These are phyloP conservation scores for Scheffersomyces insectosa DNA, from an alignment of 1,139 yeast genomes.

Conservation along the genomic window DNA sequence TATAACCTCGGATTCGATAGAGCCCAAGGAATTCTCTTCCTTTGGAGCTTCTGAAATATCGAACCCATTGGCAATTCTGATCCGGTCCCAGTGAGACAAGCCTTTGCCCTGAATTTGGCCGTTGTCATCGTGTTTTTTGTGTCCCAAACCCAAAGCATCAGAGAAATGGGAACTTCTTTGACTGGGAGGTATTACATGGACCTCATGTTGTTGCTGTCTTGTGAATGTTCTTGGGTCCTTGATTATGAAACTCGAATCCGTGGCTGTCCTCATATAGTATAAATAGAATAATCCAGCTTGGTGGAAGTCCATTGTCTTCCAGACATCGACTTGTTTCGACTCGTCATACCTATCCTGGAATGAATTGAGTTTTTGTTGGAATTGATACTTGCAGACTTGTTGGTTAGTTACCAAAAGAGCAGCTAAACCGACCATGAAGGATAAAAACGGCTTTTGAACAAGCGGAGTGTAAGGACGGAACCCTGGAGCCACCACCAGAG, in stretches of 20 bases:
- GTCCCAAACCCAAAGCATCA: constrained; percentile 8
- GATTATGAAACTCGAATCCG: constrained; percentile 35
- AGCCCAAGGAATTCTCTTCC: neutral
- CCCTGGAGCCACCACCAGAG: constrained; percentile 8
- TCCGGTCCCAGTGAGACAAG: constrained; percentile 31
- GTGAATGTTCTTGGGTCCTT: constrained; percentile 39
- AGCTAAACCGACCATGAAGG: constrained; percentile 33
- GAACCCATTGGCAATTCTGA: constrained; percentile 33
- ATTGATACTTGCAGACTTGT: constrained; percentile 25
- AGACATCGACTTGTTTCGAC: constrained; percentile 26
- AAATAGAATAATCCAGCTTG: constrained; percentile 38
- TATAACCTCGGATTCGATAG: neutral
- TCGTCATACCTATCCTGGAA: constrained; percentile 13
- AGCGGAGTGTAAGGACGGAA: constrained; percentile 9
- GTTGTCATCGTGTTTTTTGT: constrained; percentile 7
- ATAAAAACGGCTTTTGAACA: constrained; percentile 35
- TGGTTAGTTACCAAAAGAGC: constrained; percentile 29
- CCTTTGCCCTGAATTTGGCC: constrained; percentile 5
- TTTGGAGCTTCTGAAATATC: constrained; percentile 3
- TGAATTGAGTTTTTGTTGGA: constrained; percentile 16
- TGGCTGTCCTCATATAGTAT: constrained; percentile 35
- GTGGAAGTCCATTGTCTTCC: constrained; percentile 42
- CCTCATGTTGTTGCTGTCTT: constrained; percentile 25
- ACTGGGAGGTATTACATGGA: constrained; percentile 25
- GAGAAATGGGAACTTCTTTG: constrained; percentile 2